Base-by-base conservation (phyloP, 2,329 filamentous ascomycete genomes). In the Alternaria sp. region DNA sequence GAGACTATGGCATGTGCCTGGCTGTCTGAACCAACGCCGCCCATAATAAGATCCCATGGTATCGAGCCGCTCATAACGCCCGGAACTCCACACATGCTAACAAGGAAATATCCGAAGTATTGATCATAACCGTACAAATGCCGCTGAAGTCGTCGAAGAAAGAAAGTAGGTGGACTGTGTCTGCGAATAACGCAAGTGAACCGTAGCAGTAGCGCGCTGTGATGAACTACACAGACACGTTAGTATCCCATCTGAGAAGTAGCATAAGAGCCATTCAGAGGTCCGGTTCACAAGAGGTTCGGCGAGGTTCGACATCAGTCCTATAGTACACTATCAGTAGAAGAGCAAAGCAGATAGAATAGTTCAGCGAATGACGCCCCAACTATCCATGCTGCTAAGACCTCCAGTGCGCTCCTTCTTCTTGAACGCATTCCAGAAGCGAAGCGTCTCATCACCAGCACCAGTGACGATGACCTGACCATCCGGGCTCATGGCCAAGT, bases 381-480 rank as follows among this genome's bases (percentile, higher is more conserved):
- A 96, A 78, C 93, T 91, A 45, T 89, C 88, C 61, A 96, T 84
- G 68, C 69, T 80, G 59, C 77, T 81, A 28, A 82, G 77, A 51
- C 90, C 89, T 59, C 85, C 84, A 36, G 88, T 86, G 25, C 91
- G 90, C 26, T 91, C 89, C 74, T 93, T 91, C 75, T 91, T 90
- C 64, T 92, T 93, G 82, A 99, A 99, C 3, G 96, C 91, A 62
- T 96, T 96, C 96, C 96, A 99, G 82, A 99, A 99, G 46, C 96
- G 86, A 54, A 99, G 81, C 0, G 96, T 99, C 83, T 99, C 96
- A 70, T 99, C 96, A 15, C 96, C 96, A 5, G 96, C 96, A 23
- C 96, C 96, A 0, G 96, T 99, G 12, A 98, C 96, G 19, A 99
- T 92, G 3, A 93, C 92, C 71, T 94, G 89, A 17, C 96, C 96